phyloP scores from a whole-genome alignment of 2,329 filamentous ascomycete genomes.

The Penicillium sumatraense region DNA sequence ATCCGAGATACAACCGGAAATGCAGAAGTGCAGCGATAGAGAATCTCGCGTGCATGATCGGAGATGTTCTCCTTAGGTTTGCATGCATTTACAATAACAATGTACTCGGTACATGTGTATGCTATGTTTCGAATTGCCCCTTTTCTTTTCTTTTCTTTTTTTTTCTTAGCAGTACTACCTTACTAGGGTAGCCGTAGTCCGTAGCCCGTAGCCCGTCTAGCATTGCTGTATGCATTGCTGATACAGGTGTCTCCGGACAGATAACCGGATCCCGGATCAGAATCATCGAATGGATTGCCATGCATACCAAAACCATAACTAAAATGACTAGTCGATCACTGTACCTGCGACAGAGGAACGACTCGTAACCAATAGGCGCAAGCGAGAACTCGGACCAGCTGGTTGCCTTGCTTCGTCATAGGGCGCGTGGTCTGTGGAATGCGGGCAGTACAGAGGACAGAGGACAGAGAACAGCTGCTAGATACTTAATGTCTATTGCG shows the following conservation, averaged over 20 bases:
- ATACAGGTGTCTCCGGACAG: no score
- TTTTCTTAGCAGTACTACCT: background rate
- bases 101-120: background rate
- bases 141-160: background rate
- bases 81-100: background rate
- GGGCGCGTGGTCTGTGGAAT: constrained; percentile 1
- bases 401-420: constrained; percentile 7
- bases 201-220: no score
- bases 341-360: constrained; percentile 13
- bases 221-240: no score
- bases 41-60: constrained; percentile 25
- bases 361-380: background rate
- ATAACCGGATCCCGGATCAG: no score
- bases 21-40: constrained; percentile 1
- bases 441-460: no score
- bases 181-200: no score
- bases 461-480: background rate
- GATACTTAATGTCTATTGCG: no score
- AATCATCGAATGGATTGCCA: no score
- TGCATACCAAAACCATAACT: constrained; percentile 12
- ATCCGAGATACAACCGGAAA: constrained; percentile 13
- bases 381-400: background rate
- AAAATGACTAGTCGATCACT: constrained; percentile 15
- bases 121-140: background rate
- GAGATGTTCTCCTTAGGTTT: constrained; percentile 18